Base-by-base conservation (phyloP, 192 early-diverging fungal genomes). In the Backusella parvicylindrica region DNA sequence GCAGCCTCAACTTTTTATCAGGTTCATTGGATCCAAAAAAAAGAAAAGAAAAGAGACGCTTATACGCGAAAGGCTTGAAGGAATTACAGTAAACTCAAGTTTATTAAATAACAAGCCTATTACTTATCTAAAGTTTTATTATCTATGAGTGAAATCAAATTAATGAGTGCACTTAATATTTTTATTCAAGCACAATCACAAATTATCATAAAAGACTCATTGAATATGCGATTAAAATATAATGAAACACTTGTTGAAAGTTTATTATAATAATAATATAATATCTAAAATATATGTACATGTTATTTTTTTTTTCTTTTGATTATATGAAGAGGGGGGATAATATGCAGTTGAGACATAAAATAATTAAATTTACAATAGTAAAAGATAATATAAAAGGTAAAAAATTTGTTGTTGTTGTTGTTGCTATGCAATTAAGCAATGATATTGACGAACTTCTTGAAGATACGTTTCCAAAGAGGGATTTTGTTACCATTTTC, bases 371-470 rank as follows among this genome's bases (percentile, higher is more conserved):
- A 56, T 56, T 60, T 60, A 60, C 53, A 60, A 60, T 47, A 60
- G 53, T 26, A 60, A 60, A 60, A 28, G 9, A 60, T 47, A 60
- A 60, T 60, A 60, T 60, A 23, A 60, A 28, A 60, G 43, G 43
- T 47, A n/a, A n/a, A n/a, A n/a, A n/a, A 21, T 47, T 47, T 41
- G 18, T 47, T 47, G 2, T 35, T 35, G 2, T 35, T 35, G 2
- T 35, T 35, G 33, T n/a, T n/a, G 18, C 7, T 47, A n/a, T 47
- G 43, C 43, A 47, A 47, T 78, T 74, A 77, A 21, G 79, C 79
- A 70, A 81, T 68, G 21, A 81, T 74, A 47, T 53, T 6, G 3
- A 81, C 11, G 0, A 68, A 1, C 43, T 81, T 81, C 28, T 68
- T 73, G 9, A 30, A 3, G 5, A 60, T 47, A 37, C 75, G 70